Base-by-base conservation (phyloP, 352 stramenopile species). In the Globisporangium heterothallicum region DNA sequence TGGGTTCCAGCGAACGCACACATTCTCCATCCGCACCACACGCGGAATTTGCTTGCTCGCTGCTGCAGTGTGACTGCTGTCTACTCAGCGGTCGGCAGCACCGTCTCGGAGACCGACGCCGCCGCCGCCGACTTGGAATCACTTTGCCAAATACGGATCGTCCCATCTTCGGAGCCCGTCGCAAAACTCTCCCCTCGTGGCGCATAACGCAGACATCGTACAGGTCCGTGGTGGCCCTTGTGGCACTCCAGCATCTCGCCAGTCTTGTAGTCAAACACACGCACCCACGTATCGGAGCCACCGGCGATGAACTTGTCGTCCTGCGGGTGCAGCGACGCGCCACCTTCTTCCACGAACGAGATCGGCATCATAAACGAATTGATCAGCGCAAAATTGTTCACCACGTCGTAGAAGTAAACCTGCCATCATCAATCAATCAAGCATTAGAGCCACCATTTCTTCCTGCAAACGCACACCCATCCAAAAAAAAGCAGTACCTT, bases 171-270 rank as follows among this genome's bases (percentile, higher is more conserved):
- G 4, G 87, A 98, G 19, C 96, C 97, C 12, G 93, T 98, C 4
- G 95, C 95, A 69, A 98, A 98, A 21, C 78, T 94, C 56, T 93
- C 82, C 24, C 96, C 96, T 53, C 69, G 80, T 6, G 96, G 95
- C 21, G 84, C 69, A 80, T 98, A 99, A 36, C 96, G 85, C 58
- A 99, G 64, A 88, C 96, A 99, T 53, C 95, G 79, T 62, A 99
- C 90, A 10, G 97, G 96, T 5, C 97, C 97, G 63, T 99, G 96
- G 77, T 99, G 97, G 55, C 97, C 96, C 74, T 98, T 98, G 73
- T 98, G 88, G 61, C 84, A 97, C 73, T 98, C 89, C 14, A 99
- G 66, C 59, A 98, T 58, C 53, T 95, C 70, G 7, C 96, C 95
- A 1, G 78, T 94, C 12, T 81, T 56, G 59, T 82, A 96, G 64